Percentiles rank a stretch among this genome's conserved stretches.
Conservation (phyloP, 495 filamentous ascomycete genomes). For the Jackrogersella minutella region DNA sequence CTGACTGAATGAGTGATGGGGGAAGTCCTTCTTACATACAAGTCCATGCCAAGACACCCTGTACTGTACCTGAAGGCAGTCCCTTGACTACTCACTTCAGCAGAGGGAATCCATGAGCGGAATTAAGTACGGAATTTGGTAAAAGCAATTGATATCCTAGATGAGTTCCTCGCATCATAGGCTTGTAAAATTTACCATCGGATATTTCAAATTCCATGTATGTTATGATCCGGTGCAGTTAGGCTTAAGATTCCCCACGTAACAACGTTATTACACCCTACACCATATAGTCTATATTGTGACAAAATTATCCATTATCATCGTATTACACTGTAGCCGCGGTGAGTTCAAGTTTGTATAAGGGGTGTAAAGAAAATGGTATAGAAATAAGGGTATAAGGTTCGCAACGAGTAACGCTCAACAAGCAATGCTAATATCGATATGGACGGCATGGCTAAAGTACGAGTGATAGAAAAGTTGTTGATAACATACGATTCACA, state of each 20-base stretch:
- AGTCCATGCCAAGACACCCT: too few species aligned
- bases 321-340: constrained; percentile 55
- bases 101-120: not conserved
- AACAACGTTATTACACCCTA: too few species aligned
- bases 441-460: not conserved
- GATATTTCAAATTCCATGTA: too few species aligned
- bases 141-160: not conserved
- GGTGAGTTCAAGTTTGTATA: constrained; percentile 55
- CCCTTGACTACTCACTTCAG: too few species aligned
- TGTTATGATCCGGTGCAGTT: too few species aligned
- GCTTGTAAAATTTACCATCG: not conserved
- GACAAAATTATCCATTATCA: too few species aligned
- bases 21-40: too few species aligned
- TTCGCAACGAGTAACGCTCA: constrained; percentile 2
- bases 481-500: too few species aligned
- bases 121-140: constrained; percentile 3
- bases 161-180: not conserved
- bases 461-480: not conserved
- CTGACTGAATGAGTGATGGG: too few species aligned
- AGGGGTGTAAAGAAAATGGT: constrained; percentile 51
- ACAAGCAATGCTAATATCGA: not conserved
- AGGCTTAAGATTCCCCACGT: too few species aligned
- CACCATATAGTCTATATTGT: too few species aligned
- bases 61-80: too few species aligned
- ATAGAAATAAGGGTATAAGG: constrained; percentile 33